These are phyloP conservation scores for Escovopsis sp. DNA, from an alignment of 2,329 filamentous ascomycete species.

Conservation along the genomic window DNA sequence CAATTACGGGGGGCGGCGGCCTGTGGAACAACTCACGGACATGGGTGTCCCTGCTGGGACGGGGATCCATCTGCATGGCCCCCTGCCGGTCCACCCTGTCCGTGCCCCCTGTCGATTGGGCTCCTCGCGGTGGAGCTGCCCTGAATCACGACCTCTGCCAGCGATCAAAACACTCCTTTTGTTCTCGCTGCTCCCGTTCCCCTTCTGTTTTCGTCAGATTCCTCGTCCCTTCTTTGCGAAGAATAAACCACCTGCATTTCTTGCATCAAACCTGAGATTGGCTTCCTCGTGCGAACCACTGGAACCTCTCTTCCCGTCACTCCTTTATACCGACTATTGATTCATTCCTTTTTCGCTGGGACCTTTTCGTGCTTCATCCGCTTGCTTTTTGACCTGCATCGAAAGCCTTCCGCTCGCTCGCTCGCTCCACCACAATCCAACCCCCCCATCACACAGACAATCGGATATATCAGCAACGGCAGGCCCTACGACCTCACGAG, in stretches of 20 bases:
- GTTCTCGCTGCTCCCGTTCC: neutral
- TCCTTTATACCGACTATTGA: constrained; percentile 11
- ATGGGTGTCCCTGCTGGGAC: too few relatives aligned
- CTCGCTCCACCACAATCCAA: neutral
- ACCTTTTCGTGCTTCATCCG: neutral
- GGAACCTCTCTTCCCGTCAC: constrained; percentile 15
- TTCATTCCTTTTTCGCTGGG: constrained; percentile 5
- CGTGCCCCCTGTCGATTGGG: too few relatives aligned
- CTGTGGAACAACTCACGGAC: too few relatives aligned
- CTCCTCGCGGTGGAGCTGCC: too few relatives aligned
- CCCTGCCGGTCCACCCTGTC: too few relatives aligned
- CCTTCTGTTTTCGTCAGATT: constrained; percentile 1
- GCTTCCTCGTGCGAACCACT: constrained; percentile 9
- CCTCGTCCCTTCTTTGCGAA: constrained; percentile 1
- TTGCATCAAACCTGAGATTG: constrained; percentile 11
- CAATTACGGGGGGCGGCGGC: too few relatives aligned
- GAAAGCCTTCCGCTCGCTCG: neutral
- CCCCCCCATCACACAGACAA: too few relatives aligned
- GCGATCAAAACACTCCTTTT: constrained; percentile 5
- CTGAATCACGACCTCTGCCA: neutral
- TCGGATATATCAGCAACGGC: too few relatives aligned
- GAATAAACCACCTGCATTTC: neutral
- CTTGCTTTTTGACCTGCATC: too few relatives aligned
- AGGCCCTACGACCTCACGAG: too few relatives aligned
- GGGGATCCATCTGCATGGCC: too few relatives aligned